Conservation (phyloP, 331 rosid genomes). For the Spiraea crenata region DNA sequence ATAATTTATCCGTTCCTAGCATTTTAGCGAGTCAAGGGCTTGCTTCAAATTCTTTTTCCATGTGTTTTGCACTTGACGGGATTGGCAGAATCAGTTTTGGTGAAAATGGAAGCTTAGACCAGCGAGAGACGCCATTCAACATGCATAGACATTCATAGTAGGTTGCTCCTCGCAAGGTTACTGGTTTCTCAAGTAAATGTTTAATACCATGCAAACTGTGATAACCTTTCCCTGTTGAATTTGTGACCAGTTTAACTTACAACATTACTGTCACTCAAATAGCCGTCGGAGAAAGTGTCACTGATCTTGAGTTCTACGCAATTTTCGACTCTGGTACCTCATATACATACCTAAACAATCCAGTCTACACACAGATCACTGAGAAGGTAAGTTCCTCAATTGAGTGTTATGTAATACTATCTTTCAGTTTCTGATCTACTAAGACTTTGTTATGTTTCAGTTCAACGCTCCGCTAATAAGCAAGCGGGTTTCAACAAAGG, state of each 20-base stretch:
- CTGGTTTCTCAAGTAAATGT: neutral
- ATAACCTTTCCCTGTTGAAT: slow-evolving; percentile 25
- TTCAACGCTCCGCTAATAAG: slow-evolving; percentile 41
- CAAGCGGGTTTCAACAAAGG: slow-evolving; percentile 23
- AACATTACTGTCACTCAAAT: slow-evolving; percentile 63
- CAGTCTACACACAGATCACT: slow-evolving; percentile 60
- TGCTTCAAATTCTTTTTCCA: slow-evolving; percentile 74
- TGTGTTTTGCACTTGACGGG: slow-evolving; percentile 78
- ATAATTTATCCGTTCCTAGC: slow-evolving; percentile 74
- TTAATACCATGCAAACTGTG: slow-evolving; percentile 18
- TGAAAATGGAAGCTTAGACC: slow-evolving; percentile 60
- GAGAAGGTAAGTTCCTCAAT: slow-evolving; percentile 47
- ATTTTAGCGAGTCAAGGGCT: slow-evolving; percentile 68
- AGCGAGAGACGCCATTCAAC: slow-evolving; percentile 73
- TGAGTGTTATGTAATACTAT: slow-evolving; percentile 9
- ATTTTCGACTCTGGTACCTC: slow-evolving; percentile 91
- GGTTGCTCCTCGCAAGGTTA: slow-evolving; percentile 26
- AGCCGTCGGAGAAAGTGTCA: slow-evolving; percentile 40
- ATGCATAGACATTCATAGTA: slow-evolving; percentile 35
- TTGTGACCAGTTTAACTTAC: slow-evolving; percentile 62
- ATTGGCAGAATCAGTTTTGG: slow-evolving; percentile 86
- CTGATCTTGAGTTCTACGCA: slow-evolving; percentile 52
- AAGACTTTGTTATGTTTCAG: slow-evolving; percentile 38
- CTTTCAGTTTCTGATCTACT: slow-evolving; percentile 14
- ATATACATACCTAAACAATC: slow-evolving; percentile 69